Evolutionary conservation across 805 yeast species (phyloP).

Genomic region (Scheffersomyces amazonensis): DNA sequence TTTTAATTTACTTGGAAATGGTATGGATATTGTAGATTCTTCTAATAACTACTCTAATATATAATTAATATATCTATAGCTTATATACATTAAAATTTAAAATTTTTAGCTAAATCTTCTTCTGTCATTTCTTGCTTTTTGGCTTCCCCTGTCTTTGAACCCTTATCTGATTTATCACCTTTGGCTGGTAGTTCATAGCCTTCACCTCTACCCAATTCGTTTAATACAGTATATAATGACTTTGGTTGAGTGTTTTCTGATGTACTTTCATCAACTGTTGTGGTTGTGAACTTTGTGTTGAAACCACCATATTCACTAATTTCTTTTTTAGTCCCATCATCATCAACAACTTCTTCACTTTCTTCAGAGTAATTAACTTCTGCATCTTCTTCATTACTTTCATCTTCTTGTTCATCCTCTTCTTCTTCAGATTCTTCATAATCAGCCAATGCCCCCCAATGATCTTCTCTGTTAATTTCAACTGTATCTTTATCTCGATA

Average conservation of each 20-base stretch:
- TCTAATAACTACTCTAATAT: not conserved
- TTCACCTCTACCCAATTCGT: constrained; percentile 11
- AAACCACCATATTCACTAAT: not conserved
- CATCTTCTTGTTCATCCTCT: constrained; percentile 51
- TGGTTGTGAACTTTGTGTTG: not conserved
- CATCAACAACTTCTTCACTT: constrained; percentile 54
- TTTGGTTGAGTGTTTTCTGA: constrained; percentile 4
- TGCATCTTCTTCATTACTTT: constrained; percentile 48
- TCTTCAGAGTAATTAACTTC: constrained; percentile 14
- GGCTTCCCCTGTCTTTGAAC: too few relatives aligned
- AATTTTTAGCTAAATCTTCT: too few relatives aligned
- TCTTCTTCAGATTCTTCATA: constrained; percentile 24
- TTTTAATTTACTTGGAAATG: not conserved
- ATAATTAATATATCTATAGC: too few relatives aligned
- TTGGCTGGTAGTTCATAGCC: too few relatives aligned
- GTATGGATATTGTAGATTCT: not conserved
- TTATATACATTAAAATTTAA: not conserved
- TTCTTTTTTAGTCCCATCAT: constrained; percentile 31
- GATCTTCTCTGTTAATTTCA: constrained; percentile 9
- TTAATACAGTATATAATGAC: constrained; percentile 18
- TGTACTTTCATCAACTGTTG: not conserved
- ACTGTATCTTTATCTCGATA: constrained; percentile 17
- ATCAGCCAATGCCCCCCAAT: constrained; percentile 38
- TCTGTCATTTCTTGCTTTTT: too few relatives aligned
- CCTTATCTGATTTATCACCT: not conserved